These are phyloP conservation scores for Thelonectria blattea DNA, from an alignment of 2,329 filamentous ascomycete species.

Conservation along the genomic window DNA sequence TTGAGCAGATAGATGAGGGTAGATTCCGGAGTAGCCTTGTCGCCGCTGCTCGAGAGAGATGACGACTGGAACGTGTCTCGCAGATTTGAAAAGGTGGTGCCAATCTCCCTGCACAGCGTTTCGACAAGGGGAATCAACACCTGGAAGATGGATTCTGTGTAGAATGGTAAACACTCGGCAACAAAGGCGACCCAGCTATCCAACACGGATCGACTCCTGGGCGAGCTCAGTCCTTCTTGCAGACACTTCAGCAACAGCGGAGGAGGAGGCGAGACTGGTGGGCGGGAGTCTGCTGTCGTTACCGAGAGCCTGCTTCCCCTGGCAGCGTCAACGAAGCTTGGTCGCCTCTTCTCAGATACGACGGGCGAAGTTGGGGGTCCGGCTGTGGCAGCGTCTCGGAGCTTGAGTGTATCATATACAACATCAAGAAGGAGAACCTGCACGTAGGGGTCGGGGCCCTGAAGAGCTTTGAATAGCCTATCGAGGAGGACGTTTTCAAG, in stretches of 20 bases:
- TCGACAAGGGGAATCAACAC: conserved; percentile 90
- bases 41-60: conserved; percentile 25
- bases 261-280: conserved; percentile 58
- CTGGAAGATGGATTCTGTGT: conserved; percentile 85
- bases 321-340: conserved; percentile 48
- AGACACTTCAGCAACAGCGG: conserved; percentile 82
- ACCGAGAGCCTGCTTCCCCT: conserved; percentile 49
- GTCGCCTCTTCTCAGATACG: conserved; percentile 53
- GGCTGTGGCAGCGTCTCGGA: conserved; percentile 55
- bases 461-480: conserved; percentile 66
- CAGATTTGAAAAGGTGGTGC: conserved; percentile 72
- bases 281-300: conserved; percentile 38
- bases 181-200: conserved; percentile 93
- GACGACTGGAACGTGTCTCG: conserved; percentile 64
- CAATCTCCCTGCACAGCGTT: conserved; percentile 82
- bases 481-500: conserved; percentile 75
- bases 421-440: conserved; percentile 81
- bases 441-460: conserved; percentile 69
- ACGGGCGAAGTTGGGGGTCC: conserved; percentile 53
- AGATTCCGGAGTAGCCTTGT: conserved; percentile 62
- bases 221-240: conserved; percentile 78
- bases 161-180: conserved; percentile 81
- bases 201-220: conserved; percentile 75
- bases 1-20: conserved; percentile 87
- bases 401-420: conserved; percentile 74